Conservation (phyloP, 192 early-diverging fungal genomes). For the Coemansia asiatica region DNA sequence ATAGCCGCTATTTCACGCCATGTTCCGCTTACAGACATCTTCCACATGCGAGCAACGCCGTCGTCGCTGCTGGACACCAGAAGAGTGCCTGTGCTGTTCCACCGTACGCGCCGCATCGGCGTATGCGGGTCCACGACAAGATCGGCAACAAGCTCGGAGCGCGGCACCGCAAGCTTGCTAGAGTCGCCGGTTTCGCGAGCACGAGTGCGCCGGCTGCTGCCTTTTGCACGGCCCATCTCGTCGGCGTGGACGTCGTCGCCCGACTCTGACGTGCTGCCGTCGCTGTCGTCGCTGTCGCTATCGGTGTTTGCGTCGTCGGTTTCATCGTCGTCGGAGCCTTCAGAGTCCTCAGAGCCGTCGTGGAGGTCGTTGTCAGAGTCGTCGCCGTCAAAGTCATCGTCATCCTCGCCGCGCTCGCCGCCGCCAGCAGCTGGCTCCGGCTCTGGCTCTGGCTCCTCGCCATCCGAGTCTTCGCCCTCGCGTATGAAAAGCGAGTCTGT, state of each 20-base stretch:
- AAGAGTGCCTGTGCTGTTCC: constrained; percentile 53
- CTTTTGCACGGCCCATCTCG: constrained; percentile 1
- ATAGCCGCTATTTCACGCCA: constrained; percentile 45
- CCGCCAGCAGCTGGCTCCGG: background rate
- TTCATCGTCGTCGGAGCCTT: constrained; percentile 20
- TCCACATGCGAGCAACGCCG: constrained; percentile 51
- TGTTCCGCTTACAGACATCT: constrained; percentile 42
- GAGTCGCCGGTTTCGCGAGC: background rate
- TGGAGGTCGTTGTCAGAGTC: constrained; percentile 20
- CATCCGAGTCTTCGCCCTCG: constrained; percentile 25
- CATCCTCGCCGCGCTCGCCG: constrained; percentile 11
- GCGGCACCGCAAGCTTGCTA: constrained; percentile 16
- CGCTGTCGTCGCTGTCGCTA: constrained; percentile 15
- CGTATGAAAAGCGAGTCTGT: constrained; percentile 41
- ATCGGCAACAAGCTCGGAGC: constrained; percentile 45
- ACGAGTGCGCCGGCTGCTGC: background rate
- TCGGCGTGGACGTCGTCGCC: constrained; percentile 5
- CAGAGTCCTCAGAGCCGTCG: constrained; percentile 16
- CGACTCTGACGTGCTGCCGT: constrained; percentile 9
- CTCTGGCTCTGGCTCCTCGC: constrained; percentile 10
- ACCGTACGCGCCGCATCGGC: constrained; percentile 48
- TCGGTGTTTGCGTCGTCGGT: constrained; percentile 20
- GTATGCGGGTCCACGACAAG: constrained; percentile 29
- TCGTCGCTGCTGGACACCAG: constrained; percentile 52
- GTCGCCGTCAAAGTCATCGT: constrained; percentile 20